Evolutionary conservation across 2,329 filamentous ascomycete species (phyloP), one percentile per base, ranked within the genome.

Genomic region (Botrytis paeoniae): DNA sequence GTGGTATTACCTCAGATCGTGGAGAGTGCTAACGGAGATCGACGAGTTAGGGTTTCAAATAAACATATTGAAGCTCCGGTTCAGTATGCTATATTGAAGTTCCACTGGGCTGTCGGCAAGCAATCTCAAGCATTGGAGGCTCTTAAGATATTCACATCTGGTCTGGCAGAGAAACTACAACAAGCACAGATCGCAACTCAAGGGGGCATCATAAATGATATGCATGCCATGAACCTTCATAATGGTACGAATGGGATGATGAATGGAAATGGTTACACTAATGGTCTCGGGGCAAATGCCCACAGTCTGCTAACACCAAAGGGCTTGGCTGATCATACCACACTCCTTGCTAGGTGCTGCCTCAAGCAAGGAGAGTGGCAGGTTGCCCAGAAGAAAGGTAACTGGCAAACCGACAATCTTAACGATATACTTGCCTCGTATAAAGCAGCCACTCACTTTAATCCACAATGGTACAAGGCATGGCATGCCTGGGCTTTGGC

Each of bases 401-500:
- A 96, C 76, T 99, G 96, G 97, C 91, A 93, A 76, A 89, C 93
- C 75, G 92, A 93, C 14, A 91, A 93, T 76, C 93, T 97, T 6
- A 89, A 93, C 69, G 95, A 98, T 70, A 94, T 99, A 73, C 85
- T 99, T 37, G 88, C 89, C n/a, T 94, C 96, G 2, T 99, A 98
- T 82, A 91, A 91, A 29, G 92, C 95, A 74, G 97, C 97, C 1
- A 99, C 96, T 2, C 91, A 93, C 74, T 98, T 97, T 83, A 97
- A 99, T 81, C 92, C 94, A 48, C 91, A 92, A 75, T 99, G 95
- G 89, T 99, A 99, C 85, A 99, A 99, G 83, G 96, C 97, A 12
- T 99, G 96, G 96, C 96, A 99, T 83, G 93, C 96, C 0, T 99
- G 96, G 95, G 97, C 96, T 18, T 84, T 99, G 75, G 95, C 96